phyloP scores from a whole-genome alignment of 202 grass and related monocot genomes.

The Setaria viridis region DNA sequence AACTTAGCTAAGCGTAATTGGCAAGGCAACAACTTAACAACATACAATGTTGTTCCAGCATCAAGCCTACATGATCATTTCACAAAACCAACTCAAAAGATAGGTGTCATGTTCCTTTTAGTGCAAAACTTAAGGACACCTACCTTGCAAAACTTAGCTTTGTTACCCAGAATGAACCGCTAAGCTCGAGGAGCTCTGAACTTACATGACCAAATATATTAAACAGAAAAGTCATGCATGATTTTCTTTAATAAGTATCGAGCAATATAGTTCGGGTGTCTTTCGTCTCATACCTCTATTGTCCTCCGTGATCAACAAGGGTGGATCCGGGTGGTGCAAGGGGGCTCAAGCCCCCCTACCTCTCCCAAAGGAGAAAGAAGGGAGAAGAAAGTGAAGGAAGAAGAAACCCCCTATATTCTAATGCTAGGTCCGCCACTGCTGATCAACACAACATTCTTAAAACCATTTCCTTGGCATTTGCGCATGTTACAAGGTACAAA shows the following conservation, averaged over 20 bases:
- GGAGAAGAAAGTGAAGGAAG: no score
- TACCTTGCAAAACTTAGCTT: background rate
- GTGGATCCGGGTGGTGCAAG: no score
- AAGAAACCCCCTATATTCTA: no score
- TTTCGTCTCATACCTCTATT: background rate
- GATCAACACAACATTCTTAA: background rate
- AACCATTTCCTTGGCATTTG: background rate
- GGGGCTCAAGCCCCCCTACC: no score
- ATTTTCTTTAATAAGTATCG: background rate
- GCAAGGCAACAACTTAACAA: no score
- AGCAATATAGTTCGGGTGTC: background rate
- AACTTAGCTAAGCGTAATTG: no score
- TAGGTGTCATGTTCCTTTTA: background rate
- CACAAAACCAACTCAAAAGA: background rate
- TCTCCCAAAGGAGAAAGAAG: no score
- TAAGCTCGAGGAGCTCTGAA: background rate
- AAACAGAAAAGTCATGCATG: background rate
- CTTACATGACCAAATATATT: background rate
- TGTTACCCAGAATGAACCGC: background rate
- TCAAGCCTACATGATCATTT: no score
- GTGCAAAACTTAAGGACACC: background rate
- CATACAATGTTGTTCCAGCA: no score
- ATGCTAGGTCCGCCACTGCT: no score
- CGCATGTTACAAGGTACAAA: slow-evolving; percentile 29
- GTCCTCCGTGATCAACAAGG: background rate